phyloP scores from a whole-genome alignment of 129 eudicot genomes.

The Smallanthus sonchifolius region DNA sequence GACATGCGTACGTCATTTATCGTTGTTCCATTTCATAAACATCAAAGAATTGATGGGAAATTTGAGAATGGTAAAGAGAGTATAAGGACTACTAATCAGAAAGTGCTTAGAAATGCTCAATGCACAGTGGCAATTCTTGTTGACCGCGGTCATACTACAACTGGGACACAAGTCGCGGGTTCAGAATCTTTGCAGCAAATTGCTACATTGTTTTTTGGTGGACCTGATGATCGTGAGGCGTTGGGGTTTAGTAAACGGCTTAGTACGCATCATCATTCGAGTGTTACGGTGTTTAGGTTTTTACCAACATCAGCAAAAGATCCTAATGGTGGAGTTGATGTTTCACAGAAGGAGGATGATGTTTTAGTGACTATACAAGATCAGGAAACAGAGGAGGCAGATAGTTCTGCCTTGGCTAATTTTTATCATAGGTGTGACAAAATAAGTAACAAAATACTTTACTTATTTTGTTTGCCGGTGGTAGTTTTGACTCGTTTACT shows the following conservation, averaged over 20 bases:
- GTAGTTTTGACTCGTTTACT: neutral
- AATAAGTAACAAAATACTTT: neutral
- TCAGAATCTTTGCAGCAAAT: slow-evolving; percentile 52
- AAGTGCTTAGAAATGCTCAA: slow-evolving; percentile 59
- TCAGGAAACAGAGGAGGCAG: slow-evolving; percentile 45
- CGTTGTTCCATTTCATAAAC: slow-evolving; percentile 81
- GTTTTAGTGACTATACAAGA: slow-evolving; percentile 55
- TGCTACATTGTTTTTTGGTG: slow-evolving; percentile 83
- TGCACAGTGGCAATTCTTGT: slow-evolving; percentile 74
- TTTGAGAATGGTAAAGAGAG: slow-evolving; percentile 68
- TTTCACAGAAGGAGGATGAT: slow-evolving; percentile 47
- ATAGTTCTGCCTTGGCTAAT: slow-evolving; percentile 45
- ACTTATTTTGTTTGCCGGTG: neutral
- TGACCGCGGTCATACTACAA: slow-evolving; percentile 59
- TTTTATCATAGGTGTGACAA: slow-evolving; percentile 57
- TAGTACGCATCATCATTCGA: slow-evolving; percentile 58
- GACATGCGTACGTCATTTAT: slow-evolving; percentile 71
- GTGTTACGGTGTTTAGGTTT: slow-evolving; percentile 65
- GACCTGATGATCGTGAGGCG: slow-evolving; percentile 93
- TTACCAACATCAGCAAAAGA: slow-evolving; percentile 37
- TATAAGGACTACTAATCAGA: slow-evolving; percentile 66
- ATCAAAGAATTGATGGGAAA: slow-evolving; percentile 85
- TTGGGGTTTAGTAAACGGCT: slow-evolving; percentile 79
- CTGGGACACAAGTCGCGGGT: slow-evolving; percentile 34
- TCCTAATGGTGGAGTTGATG: slow-evolving; percentile 31